A percentile compares a stretch with the other conserved stretches of the same genome.
phyloP scores from a whole-genome alignment of 768 basidiomycete species.

The Pisolithus tinctorius region DNA sequence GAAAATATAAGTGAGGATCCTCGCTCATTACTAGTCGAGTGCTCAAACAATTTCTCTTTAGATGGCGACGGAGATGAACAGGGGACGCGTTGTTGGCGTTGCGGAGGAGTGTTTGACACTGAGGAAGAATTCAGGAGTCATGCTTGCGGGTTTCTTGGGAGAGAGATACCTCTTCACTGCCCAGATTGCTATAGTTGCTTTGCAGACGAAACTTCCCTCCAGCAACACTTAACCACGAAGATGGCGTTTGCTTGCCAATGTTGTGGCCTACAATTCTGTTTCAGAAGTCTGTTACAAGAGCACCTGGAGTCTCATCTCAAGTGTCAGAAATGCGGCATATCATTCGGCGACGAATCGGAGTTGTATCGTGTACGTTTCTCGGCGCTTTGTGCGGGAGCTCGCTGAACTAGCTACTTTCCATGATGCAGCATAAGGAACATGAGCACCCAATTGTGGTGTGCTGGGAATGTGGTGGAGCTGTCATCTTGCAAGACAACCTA shows the following conservation, averaged over 20 bases:
- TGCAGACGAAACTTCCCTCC: conserved; percentile 11
- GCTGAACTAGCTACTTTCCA: background rate
- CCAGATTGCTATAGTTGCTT: conserved; percentile 17
- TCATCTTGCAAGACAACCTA: conserved; percentile 15
- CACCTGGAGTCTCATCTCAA: conserved; percentile 18
- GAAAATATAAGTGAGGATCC: too few species aligned
- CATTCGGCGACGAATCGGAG: conserved; percentile 14
- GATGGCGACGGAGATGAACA: background rate
- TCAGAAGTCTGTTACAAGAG: conserved; percentile 19
- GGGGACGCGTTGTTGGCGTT: conserved; percentile 7
- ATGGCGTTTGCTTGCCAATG: conserved; percentile 13
- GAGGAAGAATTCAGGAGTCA: conserved; percentile 9
- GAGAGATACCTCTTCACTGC: conserved; percentile 14
- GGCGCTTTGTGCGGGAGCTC: background rate
- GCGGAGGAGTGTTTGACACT: conserved; percentile 10
- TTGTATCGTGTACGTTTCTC: conserved; percentile 15
- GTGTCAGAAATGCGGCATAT: conserved; percentile 15
- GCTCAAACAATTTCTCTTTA: too few species aligned
- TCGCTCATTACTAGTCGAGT: too few species aligned
- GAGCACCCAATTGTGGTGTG: conserved; percentile 21
- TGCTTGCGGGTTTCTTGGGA: conserved; percentile 7
- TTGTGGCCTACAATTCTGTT: conserved; percentile 17
- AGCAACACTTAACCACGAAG: conserved; percentile 12
- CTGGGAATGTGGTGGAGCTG: conserved; percentile 23
- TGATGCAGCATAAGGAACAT: conserved; percentile 15